Conservation (phyloP, 2,329 filamentous ascomycete genomes). For the Sporothrix phasma region DNA sequence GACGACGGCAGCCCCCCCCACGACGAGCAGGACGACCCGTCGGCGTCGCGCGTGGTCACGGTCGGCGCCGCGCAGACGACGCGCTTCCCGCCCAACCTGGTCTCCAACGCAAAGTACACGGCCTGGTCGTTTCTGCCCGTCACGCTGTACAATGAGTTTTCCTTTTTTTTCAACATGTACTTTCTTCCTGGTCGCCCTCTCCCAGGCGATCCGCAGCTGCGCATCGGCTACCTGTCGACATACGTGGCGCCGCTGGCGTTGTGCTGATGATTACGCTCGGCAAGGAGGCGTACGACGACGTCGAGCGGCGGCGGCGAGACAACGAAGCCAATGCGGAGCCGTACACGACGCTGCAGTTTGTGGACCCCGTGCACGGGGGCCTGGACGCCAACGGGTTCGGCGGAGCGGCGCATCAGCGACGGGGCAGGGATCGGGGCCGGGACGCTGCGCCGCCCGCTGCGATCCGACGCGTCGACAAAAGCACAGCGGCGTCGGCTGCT, state of each 20-base stretch:
- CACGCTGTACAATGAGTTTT: slow-evolving; percentile 97
- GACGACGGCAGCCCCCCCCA: slow-evolving; percentile 31
- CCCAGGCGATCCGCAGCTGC: slow-evolving; percentile 82
- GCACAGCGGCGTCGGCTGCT: slow-evolving; percentile 29
- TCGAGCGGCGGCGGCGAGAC: slow-evolving; percentile 74
- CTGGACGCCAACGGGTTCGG: slow-evolving; percentile 13
- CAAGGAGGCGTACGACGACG: slow-evolving; percentile 93
- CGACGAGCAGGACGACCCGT: slow-evolving; percentile 50
- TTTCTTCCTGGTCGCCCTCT: slow-evolving; percentile 91
- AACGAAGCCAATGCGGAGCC: slow-evolving; percentile 89
- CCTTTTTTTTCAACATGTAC: slow-evolving; percentile 99
- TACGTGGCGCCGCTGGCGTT: slow-evolving; percentile 84
- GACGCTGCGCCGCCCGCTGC: slow-evolving; percentile 29
- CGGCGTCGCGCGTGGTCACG: slow-evolving; percentile 61
- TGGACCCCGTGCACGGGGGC: slow-evolving; percentile 36
- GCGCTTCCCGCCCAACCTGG: slow-evolving; percentile 77
- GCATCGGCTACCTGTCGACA: slow-evolving; percentile 89
- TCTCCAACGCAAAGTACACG: slow-evolving; percentile 98
- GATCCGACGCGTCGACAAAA: slow-evolving; percentile 34
- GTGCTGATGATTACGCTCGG: slow-evolving; percentile 86
- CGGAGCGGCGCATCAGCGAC: not conserved
- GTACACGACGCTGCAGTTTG: slow-evolving; percentile 69
- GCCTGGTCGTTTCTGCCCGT: slow-evolving; percentile 86
- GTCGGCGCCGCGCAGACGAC: slow-evolving; percentile 65
- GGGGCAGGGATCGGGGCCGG: slow-evolving; percentile 9